phyloP scores from a whole-genome alignment of 768 basidiomycete genomes.

The Filobasidium floriforme region DNA sequence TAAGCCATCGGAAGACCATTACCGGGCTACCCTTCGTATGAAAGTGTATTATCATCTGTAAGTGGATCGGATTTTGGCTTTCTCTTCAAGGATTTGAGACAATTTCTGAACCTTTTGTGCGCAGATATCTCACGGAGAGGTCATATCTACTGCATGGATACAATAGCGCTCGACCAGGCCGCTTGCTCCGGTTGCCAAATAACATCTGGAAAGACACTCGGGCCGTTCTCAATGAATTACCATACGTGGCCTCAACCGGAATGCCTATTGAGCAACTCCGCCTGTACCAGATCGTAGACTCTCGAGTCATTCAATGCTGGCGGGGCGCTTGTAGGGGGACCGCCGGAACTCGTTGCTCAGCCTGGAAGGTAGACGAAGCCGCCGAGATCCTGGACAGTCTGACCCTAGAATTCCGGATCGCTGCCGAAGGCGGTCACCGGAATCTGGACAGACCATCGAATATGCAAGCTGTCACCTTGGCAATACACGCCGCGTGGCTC shows the following conservation, averaged over 20 bases:
- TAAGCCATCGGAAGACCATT: background rate
- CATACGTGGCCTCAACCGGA: background rate
- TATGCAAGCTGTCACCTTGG: background rate
- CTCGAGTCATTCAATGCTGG: background rate
- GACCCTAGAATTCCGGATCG: background rate
- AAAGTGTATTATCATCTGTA: background rate
- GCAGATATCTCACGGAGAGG: background rate
- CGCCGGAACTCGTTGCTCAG: background rate
- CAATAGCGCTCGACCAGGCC: background rate
- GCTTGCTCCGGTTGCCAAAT: background rate
- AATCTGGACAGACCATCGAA: background rate
- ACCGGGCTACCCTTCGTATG: background rate
- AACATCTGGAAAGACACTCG: background rate
- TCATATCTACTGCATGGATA: background rate
- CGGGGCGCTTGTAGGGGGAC: background rate
- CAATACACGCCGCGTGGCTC: background rate
- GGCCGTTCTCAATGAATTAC: background rate
- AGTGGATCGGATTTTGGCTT: background rate
- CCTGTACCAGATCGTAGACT: background rate
- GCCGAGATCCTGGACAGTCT: constrained; percentile 1
- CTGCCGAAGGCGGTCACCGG: background rate
- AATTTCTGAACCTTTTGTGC: too few relatives aligned
- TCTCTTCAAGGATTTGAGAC: too few relatives aligned
- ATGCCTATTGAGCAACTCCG: background rate
- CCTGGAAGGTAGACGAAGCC: background rate